These are phyloP conservation scores for Yarrowia bubula DNA, from an alignment of 805 yeast genomes.

Conservation along the genomic window DNA sequence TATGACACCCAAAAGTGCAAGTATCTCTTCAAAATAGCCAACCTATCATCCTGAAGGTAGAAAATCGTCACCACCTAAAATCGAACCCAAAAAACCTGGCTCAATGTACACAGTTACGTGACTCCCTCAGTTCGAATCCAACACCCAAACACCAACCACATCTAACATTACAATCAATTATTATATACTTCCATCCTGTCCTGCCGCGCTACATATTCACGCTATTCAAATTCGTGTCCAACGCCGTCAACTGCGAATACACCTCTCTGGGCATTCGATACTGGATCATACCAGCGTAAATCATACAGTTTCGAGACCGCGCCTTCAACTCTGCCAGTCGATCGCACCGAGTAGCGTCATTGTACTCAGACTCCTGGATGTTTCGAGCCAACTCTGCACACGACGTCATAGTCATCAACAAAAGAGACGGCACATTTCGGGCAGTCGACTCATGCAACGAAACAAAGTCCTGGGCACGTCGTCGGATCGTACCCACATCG, in stretches of 20 bases:
- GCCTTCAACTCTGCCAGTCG: slow-evolving; percentile 55
- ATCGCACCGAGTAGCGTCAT: slow-evolving; percentile 49
- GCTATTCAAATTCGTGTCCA: slow-evolving; percentile 45
- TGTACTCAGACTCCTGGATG: slow-evolving; percentile 42
- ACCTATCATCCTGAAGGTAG: no score
- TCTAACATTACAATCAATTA: no score
- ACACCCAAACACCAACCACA: no score
- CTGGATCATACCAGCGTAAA: slow-evolving; percentile 92
- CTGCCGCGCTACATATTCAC: background rate
- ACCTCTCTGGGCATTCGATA: slow-evolving; percentile 77
- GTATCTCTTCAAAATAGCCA: no score
- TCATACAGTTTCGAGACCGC: slow-evolving; percentile 83
- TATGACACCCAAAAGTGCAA: no score
- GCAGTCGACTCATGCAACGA: slow-evolving; percentile 67
- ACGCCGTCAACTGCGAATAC: slow-evolving; percentile 62
- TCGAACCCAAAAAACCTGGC: no score
- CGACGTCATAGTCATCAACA: slow-evolving; percentile 79
- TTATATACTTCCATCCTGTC: background rate
- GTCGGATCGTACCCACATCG: slow-evolving; percentile 57
- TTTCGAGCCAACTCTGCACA: slow-evolving; percentile 55
- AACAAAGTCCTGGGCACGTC: slow-evolving; percentile 64
- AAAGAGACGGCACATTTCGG: slow-evolving; percentile 73
- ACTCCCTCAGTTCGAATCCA: no score
- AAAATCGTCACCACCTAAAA: no score
- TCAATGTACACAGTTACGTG: no score